Base-by-base conservation (phyloP, 23 red algal genomes). In the Cyanidium caldarium region DNA sequence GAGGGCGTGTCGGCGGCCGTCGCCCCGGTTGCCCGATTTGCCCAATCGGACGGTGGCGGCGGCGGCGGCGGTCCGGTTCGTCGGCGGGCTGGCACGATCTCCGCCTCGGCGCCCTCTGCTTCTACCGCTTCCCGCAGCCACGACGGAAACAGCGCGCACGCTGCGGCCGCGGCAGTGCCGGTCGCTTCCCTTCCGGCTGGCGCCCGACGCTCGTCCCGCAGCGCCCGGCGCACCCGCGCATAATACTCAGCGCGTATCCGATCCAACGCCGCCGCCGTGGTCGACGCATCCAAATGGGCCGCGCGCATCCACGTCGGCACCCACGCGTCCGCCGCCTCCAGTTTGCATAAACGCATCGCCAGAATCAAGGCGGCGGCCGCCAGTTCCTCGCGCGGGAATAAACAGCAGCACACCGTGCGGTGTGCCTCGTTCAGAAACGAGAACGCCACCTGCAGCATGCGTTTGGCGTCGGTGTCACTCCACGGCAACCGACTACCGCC, bases 401-500 rank as follows among this genome's bases (percentile, higher is more conserved):
- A 28, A 61, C 51, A 61, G 3, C n/a, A 16, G 23, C 51, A 61
- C 10, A 61, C 51, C 7, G 51, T 61, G 10, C 51, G 51, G 23
- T 61, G 51, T 10, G 51, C 51, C 21, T 61, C 51, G 51, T 61
- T 61, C 21, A 61, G 51, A 61, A 61, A 61, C 51, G 51, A 61
- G 51, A 16, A 61, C 51, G 51, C 51, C 7, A 61, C 51, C 23
- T 61, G 51, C 51, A 61, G 51, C 51, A 61, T 12, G 7, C n/a
- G 7, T 61, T 25, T 7, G n/a, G 31, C 51, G 51, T 5, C 21
- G 10, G 51, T 61, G n/a, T 61, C 51, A 21, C n/a, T 28, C 51
- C 51, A 61, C 10, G 51, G 51, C 51, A 61, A 16, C 5, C n/a
- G 7, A 12, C 31, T 28, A 5, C 23, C 51, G 23, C 31, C 5